Evolutionary conservation across 2,329 filamentous ascomycete species (phyloP), one percentile per base, ranked within the genome.

Genomic region (Bipolaris sorokiniana): DNA sequence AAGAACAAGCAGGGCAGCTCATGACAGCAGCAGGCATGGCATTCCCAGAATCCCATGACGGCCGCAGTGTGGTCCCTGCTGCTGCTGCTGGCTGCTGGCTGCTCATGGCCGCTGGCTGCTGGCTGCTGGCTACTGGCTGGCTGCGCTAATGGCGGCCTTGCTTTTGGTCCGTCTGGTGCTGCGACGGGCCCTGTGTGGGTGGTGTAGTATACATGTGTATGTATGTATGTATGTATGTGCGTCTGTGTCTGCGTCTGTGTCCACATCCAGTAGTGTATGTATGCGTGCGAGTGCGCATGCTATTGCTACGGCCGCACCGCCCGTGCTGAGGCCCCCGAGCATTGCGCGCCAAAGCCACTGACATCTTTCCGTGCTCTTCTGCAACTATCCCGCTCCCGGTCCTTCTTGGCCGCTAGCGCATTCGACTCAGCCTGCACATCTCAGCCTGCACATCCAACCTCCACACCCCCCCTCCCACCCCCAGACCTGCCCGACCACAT

Each of bases 351-450:
- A 41, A 56, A 56, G 54, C 54, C 54, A 56, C 54, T 56, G 48
- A 56, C 54, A 56, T 56, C 34, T 46, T 56, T 52, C 54, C 48
- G 42, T 56, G 34, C 46, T 42, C 48, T 52, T 48, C 48, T 56
- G 54, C 54, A 52, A 33, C 54, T 54, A 57, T 57, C 54, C 54
- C 54, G 50, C 54, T 38, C 50, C 16, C 54, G 57, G 54, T 38
- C 45, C 48, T 56, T 60, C 57, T 57, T 62, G 57, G 60, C 58
- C 51, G 33, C 60, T 59, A 56, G 54, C 50, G 54, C 57, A 49
- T 51, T 52, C 56, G n/a, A 51, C 52, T 46, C 42, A 38, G 51
- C 45, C 59, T 61, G 36, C 54, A 56, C 54, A 56, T 53, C 54
- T 48, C 54, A 34, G 42, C 42, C 51, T 59, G 46, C 55, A 48